Evolutionary conservation across 1,284 basidiomycete genomes (phyloP), one percentile per base, ranked within the genome.

Genomic region (Earliella scabrosa): DNA sequence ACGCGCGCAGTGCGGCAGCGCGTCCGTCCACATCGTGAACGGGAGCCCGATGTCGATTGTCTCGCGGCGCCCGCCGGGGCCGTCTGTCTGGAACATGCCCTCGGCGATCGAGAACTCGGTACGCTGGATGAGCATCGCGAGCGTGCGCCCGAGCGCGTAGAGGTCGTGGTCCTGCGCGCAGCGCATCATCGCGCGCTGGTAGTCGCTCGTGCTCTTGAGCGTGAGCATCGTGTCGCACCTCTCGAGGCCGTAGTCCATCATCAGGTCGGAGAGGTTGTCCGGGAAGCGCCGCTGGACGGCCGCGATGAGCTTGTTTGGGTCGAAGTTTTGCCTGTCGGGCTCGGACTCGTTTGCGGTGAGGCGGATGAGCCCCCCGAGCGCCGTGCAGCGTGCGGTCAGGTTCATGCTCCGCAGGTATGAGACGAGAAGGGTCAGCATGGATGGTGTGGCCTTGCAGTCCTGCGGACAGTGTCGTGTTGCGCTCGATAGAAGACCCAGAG

Each of bases 81-180:
- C 73, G 44, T 77, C 60, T 0, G 69, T 60, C 60, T 83, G 74
- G 69, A 80, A 88, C 23, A 64, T 70, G 5, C 86, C 86, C 18
- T 87, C 78, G 11, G 72, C 66, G 53, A 88, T 76, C 4, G 84
- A 80, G 63, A 81, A 86, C 63, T 88, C 85, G 3, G 82, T 86
- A 34, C 74, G 72, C 23, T 80, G 65, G 61, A 87, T 81, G 46
- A 83, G 70, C 10, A 73, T 68, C 1, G 78, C 79, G 29, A 85
- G 69, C 44, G 71, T 73, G 38, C 79, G 61, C 0, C 83, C 84
- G 3, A 88, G 76, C 4, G 73, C 54, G 63, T 78, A 78, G 2
- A 87, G 62, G 65, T 88, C 76, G 34, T 68, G 71, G 63, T 82
- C 76, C 45, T 78, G 72, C 0, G 73, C 74, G 52, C 69, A 75